phyloP scores from a whole-genome alignment of 2,329 filamentous ascomycete genomes.

The Penicillium corylophilum region DNA sequence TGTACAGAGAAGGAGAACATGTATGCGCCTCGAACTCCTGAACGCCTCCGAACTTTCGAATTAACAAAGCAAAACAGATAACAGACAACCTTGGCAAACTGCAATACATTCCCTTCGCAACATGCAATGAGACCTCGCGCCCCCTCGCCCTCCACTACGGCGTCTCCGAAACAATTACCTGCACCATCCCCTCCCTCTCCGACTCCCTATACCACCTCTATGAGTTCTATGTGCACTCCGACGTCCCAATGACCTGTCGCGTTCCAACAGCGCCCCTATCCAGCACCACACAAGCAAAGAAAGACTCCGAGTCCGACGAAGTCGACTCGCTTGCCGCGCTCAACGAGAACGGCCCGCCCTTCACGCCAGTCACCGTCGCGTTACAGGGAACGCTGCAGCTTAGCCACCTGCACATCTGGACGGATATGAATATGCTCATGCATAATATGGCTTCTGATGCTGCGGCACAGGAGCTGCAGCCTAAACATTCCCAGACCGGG shows the following conservation, averaged over 20 bases:
- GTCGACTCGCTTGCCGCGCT: constrained; percentile 45
- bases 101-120: constrained; percentile 87
- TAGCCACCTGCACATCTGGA: constrained; percentile 86
- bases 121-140: constrained; percentile 81
- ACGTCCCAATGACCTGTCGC: constrained; percentile 88
- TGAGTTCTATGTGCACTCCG: constrained; percentile 95
- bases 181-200: constrained; percentile 52
- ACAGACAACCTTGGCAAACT: constrained; percentile 77
- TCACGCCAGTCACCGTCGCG: constrained; percentile 81
- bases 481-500: constrained; percentile 46
- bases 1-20: constrained; percentile 25
- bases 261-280: constrained; percentile 72
- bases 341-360: constrained; percentile 32
- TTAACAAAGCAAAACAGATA: constrained; percentile 49
- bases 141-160: constrained; percentile 87
- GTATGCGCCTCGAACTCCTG: constrained; percentile 18
- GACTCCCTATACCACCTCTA: constrained; percentile 57
- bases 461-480: constrained; percentile 44
- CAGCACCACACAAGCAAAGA: constrained; percentile 22
- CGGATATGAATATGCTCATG: constrained; percentile 83
- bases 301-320: constrained; percentile 47
- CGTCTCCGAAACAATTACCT: constrained; percentile 60
- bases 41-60: constrained; percentile 1
- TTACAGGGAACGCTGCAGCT: constrained; percentile 84
- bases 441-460: constrained; percentile 51